phyloP scores from a whole-genome alignment of 1,284 basidiomycete species.

The Neonothopanus nambi region DNA sequence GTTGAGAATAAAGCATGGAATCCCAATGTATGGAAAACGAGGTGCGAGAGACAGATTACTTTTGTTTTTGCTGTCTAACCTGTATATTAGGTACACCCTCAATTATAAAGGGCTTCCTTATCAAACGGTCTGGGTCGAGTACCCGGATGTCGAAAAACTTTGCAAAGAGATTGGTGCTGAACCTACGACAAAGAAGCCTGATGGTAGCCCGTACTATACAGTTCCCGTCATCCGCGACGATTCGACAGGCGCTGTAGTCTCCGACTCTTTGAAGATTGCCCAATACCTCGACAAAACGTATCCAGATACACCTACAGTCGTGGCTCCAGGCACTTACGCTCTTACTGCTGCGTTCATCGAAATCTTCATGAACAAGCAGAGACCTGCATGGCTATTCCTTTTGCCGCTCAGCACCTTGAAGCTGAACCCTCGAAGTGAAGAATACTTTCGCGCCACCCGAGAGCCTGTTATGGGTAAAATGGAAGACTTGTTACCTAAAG shows the following conservation, averaged over 20 bases:
- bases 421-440: conserved; percentile 28
- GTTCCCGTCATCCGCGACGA: conserved; percentile 21
- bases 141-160: conserved; percentile 9
- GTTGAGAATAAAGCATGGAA: neutral
- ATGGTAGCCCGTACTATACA: conserved; percentile 23
- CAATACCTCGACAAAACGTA: conserved; percentile 34
- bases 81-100: conserved; percentile 8
- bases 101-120: conserved; percentile 14
- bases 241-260: conserved; percentile 21
- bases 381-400: conserved; percentile 1
- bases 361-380: neutral
- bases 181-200: conserved; percentile 16
- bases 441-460: conserved; percentile 34
- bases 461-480: conserved; percentile 22
- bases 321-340: conserved; percentile 28
- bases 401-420: neutral
- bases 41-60: neutral
- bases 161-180: conserved; percentile 18
- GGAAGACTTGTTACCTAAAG: conserved; percentile 20
- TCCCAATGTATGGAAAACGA: conserved; percentile 1
- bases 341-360: conserved; percentile 24
- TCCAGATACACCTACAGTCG: conserved; percentile 28
- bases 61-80: neutral
- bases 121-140: conserved; percentile 11
- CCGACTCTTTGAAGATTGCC: conserved; percentile 30